phyloP scores from a whole-genome alignment of 106 monocot genomes.

The Iris macrosiphon region DNA sequence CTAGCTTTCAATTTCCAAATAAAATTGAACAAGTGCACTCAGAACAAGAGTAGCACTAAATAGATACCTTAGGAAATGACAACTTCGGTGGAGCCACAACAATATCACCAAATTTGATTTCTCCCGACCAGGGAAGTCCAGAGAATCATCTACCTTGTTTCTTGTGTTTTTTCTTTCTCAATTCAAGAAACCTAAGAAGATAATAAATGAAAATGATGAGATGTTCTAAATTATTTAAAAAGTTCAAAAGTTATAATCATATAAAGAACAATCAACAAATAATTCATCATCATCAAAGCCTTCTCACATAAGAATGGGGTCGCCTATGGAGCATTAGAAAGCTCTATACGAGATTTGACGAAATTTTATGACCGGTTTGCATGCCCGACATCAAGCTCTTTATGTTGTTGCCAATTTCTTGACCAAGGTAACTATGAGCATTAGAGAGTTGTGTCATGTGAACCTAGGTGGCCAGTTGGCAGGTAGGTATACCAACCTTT shows the following conservation, averaged over 20 bases:
- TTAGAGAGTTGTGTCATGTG: no score
- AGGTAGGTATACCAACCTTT: no score
- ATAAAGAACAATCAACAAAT: no score
- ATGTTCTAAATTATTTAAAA: constrained; percentile 3
- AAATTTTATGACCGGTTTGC: no score
- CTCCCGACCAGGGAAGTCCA: constrained; percentile 66
- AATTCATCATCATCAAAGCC: no score
- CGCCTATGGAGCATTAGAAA: no score
- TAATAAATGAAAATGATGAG: not conserved
- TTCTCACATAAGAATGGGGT: no score
- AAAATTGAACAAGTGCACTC: not conserved
- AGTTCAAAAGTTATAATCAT: not conserved
- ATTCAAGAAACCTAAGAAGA: constrained; percentile 51
- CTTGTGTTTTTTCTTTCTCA: constrained; percentile 60
- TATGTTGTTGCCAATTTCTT: no score
- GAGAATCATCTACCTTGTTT: constrained; percentile 34
- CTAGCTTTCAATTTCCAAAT: not conserved
- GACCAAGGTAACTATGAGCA: no score
- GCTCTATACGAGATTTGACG: no score
- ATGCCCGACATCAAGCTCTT: no score
- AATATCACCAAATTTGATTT: constrained; percentile 92
- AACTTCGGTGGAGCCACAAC: constrained; percentile 72
- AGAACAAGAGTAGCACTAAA: not conserved
- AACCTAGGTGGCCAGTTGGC: no score
- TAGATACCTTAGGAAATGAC: constrained; percentile 51